Evolutionary conservation across 2,329 filamentous ascomycete genomes (phyloP), one percentile per base, ranked within the genome.

Genomic region (Fusarium duplospermum): DNA sequence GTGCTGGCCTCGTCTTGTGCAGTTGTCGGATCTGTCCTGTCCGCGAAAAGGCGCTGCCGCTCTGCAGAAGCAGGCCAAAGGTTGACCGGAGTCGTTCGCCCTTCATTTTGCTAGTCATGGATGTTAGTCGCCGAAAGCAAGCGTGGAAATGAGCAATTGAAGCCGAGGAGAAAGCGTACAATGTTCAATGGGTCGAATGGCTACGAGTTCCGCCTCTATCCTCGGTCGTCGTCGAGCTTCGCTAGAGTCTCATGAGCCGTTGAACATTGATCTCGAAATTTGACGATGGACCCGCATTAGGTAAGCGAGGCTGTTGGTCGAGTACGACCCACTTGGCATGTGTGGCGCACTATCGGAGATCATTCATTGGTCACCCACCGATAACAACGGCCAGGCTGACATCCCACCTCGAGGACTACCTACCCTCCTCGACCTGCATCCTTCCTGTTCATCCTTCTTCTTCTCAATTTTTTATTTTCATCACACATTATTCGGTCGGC

Each of bases 11-110:
- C 69, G 83, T 82, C 78, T 83, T 84, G 79, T 87, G 84, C 42
- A 86, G 81, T 78, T 83, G 85, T 82, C 86, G 79, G 69, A 81
- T 78, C 72, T 87, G 85, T 57, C 80, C 77, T 67, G 78, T 77
- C 50, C 76, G 69, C 35, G 80, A 76, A 67, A 80, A 77, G 73
- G 75, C 71, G 77, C 73, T 82, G 78, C 71, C 75, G 76, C 70
- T 82, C 64, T 77, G 76, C 59, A 78, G 70, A 66, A 82, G 74
- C 67, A 79, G 76, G 59, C 80, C 77, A 63, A 83, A 71, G 57
- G 79, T 79, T 66, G 81, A 76, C 74, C 80, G 79, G 31, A 83
- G 71, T 68, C 74, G 75, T 69, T 78, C 74, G 65, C 78, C 74
- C 74, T 75, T 82, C 83, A 84, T 84, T 52, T 76, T 69, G 63